Evolutionary conservation across 2,329 filamentous ascomycete species (phyloP).

Genomic region (Aspergillus udagawae): DNA sequence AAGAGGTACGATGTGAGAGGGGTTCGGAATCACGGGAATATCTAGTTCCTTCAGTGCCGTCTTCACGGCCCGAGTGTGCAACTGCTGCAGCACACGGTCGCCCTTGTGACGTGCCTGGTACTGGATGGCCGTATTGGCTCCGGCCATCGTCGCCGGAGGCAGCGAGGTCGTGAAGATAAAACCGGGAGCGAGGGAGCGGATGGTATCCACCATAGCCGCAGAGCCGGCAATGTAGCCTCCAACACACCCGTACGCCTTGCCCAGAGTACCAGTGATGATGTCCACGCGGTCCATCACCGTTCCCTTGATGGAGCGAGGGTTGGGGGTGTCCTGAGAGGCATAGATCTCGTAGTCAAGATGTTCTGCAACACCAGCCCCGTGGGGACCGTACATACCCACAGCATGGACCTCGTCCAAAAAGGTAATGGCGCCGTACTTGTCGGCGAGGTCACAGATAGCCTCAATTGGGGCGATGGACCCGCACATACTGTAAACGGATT

Average conservation of each 20-base stretch:
- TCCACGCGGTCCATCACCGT: constrained; percentile 95
- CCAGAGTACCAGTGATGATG: constrained; percentile 95
- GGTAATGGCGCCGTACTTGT: constrained; percentile 96
- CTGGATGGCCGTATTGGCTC: constrained; percentile 84
- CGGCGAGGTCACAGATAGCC: constrained; percentile 90
- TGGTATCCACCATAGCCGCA: constrained; percentile 78
- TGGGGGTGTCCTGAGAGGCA: constrained; percentile 61
- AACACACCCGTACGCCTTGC: constrained; percentile 96
- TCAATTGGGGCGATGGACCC: constrained; percentile 95
- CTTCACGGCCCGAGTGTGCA: constrained; percentile 94
- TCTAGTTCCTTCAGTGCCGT: constrained; percentile 71
- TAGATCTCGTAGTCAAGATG: constrained; percentile 93
- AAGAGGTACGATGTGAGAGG: constrained; percentile 91
- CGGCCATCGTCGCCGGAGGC: constrained; percentile 94
- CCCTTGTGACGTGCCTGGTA: constrained; percentile 84
- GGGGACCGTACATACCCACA: constrained; percentile 97
- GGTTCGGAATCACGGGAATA: constrained; percentile 97
- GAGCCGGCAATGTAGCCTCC: constrained; percentile 96
- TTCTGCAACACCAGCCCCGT: constrained; percentile 92
- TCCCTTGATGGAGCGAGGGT: constrained; percentile 50
- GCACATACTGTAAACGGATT: constrained; percentile 99
- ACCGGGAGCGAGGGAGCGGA: constrained; percentile 89
- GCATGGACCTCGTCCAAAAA: constrained; percentile 99
- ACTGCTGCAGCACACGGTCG: constrained; percentile 86
- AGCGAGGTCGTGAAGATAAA: constrained; percentile 99